Base-by-base conservation (phyloP, 352 stramenopile species). In the Globisporangium megalacanthum region DNA sequence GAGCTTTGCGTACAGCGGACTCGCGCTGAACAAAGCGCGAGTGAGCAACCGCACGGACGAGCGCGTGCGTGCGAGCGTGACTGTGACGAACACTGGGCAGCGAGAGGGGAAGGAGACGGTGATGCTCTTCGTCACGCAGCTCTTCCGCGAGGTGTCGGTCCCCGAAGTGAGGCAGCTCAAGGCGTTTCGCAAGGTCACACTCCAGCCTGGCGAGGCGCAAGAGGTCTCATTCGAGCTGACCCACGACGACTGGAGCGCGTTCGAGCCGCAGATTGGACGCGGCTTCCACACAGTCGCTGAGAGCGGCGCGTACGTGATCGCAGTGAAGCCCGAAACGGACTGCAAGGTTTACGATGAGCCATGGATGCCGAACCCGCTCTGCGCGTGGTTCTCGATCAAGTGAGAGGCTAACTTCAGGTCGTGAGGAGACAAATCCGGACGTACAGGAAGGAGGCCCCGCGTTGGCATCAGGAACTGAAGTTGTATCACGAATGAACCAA, bases 81-180 rank as follows among this genome's bases (percentile, higher is more conserved):
- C 60, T 0, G 86, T 96, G 25, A 83, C 65, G 14, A 96, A 95
- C 65, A 83, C 69, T 0, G 87, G 86, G 6, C 56, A 57, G 2
- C 37, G 64, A 2, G 60, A 64, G 4, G 83, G 83, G 10, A 88
- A 94, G 46, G 82, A 96, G 54, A 84, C 73, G 0, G 73, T 92
- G 11, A 76, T 95, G 58, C 56, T 95, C 41, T 89, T 96, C 46
- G 64, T 95, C 36, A 79, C 75, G 15, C 80, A 88, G 56, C 75
- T 77, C 37, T 77, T 75, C 52, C 79, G 79, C 17, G 53, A 65
- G 29, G 79, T 83, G 49, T 76, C 83, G 3, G 72, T 89, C 19
- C 82, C 85, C 0, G 84, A 93, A 49, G 73, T 88, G 42, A 95
- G 94, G 69, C 75, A 86, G 60, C 74, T 96, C 33, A 82, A 84